Conservation (phyloP, 495 filamentous ascomycete genomes). For the Glutinoglossum americanum region DNA sequence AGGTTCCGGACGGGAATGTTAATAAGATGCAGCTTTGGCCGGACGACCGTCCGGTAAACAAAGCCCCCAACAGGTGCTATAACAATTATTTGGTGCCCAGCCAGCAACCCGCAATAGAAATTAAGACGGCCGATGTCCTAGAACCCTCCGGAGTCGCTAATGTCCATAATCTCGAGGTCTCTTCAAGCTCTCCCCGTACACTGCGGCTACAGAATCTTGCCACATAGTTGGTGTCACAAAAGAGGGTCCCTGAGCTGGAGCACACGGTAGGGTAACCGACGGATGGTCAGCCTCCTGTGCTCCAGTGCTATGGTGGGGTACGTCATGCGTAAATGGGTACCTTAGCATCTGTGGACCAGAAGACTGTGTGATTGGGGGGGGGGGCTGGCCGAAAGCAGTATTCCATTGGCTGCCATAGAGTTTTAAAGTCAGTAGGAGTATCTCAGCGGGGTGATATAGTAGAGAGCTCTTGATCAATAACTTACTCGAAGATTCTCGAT, state of each 20-base stretch:
- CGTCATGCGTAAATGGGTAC: neutral
- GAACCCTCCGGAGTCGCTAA: neutral
- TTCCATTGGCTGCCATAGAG: slow-evolving; percentile 57
- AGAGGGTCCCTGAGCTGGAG: slow-evolving; percentile 24
- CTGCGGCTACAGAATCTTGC: slow-evolving; percentile 84
- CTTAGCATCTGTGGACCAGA: neutral
- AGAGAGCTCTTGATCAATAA: slow-evolving; percentile 5
- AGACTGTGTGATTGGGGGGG: neutral
- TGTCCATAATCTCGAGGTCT: slow-evolving; percentile 38
- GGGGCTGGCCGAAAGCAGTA: slow-evolving; percentile 57
- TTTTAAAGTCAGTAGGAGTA: neutral
- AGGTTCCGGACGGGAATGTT: too few relatives aligned
- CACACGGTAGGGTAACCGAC: slow-evolving; percentile 31
- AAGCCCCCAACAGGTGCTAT: too few relatives aligned
- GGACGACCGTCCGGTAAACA: too few relatives aligned
- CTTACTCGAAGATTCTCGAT: slow-evolving; percentile 82
- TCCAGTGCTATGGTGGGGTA: neutral
- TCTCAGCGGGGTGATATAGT: neutral
- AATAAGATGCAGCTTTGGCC: too few relatives aligned
- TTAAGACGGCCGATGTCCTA: neutral
- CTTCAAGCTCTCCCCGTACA: slow-evolving; percentile 63
- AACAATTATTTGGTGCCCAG: neutral
- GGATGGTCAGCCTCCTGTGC: slow-evolving; percentile 14
- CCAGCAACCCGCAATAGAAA: neutral
- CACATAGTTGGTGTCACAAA: slow-evolving; percentile 89